phyloP scores from a whole-genome alignment of 495 filamentous ascomycete species.

The Penicillium subrubescens region DNA sequence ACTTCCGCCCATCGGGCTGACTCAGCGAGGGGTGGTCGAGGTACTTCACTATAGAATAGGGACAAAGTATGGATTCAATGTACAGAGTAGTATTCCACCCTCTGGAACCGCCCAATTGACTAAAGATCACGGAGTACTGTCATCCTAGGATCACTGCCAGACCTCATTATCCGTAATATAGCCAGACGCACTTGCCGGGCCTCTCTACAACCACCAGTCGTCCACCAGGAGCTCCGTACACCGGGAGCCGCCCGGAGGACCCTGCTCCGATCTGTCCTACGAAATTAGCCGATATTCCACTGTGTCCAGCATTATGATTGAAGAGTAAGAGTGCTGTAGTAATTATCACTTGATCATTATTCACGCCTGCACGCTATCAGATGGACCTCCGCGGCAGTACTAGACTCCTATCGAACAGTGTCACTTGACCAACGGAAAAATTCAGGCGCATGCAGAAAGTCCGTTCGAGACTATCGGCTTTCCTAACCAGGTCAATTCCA shows the following conservation, averaged over 20 bases:
- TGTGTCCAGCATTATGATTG: neutral
- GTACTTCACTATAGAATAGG: neutral
- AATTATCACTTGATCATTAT: neutral
- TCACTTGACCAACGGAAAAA: neutral
- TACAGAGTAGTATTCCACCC: neutral
- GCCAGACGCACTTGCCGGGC: neutral
- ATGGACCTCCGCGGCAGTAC: neutral
- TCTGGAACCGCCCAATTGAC: neutral
- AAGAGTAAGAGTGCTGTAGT: no score
- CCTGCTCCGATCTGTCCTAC: slow-evolving; percentile 28
- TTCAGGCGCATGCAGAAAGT: neutral
- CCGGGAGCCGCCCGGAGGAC: slow-evolving; percentile 39
- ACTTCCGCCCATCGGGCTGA: slow-evolving; percentile 8
- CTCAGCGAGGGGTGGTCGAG: slow-evolving; percentile 16
- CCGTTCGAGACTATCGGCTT: slow-evolving; percentile 12
- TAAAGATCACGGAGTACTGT: neutral
- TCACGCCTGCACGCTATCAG: neutral
- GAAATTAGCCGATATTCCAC: slow-evolving; percentile 27
- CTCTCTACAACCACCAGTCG: neutral
- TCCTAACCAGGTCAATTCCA: slow-evolving; percentile 22
- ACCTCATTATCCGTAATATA: neutral
- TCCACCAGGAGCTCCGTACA: slow-evolving; percentile 14
- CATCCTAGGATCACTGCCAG: neutral
- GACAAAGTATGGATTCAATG: neutral
- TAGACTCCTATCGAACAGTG: neutral